A percentile compares a stretch with the other conserved stretches of the same genome.
Conservation (phyloP, 108 stramenopile genomes). For the Cyclotella sp. region DNA sequence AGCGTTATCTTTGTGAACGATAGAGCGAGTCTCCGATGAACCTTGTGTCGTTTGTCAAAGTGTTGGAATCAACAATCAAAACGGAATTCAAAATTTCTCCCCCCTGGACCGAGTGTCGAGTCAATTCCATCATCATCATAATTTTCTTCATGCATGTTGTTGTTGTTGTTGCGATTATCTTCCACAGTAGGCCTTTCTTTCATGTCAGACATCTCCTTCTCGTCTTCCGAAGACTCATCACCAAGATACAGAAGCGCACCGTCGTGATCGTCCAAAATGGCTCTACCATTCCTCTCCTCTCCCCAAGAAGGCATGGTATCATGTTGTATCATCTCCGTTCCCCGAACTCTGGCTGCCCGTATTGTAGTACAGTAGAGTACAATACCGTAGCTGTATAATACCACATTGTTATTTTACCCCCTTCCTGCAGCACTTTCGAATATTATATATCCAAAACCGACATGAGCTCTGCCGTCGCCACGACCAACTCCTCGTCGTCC, state of each 20-base stretch:
- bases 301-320: too few relatives aligned
- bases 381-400: too few relatives aligned
- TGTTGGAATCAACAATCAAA: neutral
- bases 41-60: neutral
- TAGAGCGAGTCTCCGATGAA: neutral
- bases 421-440: too few relatives aligned
- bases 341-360: too few relatives aligned
- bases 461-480: neutral
- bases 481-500: neutral
- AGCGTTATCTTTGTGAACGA: neutral
- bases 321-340: too few relatives aligned
- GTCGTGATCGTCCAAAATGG: neutral
- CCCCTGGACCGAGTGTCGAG: neutral
- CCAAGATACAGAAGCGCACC: neutral
- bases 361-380: too few relatives aligned
- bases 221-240: neutral
- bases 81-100: neutral
- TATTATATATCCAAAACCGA: neutral
- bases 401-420: too few relatives aligned
- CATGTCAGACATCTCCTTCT: neutral
- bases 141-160: too few relatives aligned
- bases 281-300: neutral
- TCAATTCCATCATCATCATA: neutral
- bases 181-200: neutral
- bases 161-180: neutral